Evolutionary conservation across 768 basidiomycete species (phyloP), one percentile per base, ranked within the genome.

Genomic region (Sporobolomyces pararoseus): DNA sequence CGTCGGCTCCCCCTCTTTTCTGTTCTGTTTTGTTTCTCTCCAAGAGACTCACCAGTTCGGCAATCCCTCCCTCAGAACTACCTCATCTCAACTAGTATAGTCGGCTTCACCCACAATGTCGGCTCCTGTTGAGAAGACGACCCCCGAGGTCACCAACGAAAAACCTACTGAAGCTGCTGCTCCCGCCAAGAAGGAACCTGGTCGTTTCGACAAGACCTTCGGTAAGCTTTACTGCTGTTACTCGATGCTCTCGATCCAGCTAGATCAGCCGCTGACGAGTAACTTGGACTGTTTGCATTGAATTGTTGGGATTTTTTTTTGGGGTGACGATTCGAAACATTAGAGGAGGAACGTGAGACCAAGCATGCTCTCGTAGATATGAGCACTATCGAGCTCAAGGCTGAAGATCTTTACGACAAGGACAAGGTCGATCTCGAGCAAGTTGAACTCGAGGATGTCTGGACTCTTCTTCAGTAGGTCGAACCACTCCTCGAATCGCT

Each of bases 381-480:
- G 91, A 84, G 85, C 73, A 83, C 84, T 86, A 93, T 94, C 70
- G 89, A 92, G 81, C 84, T 94, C 76, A 91, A 87, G 80, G 90
- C 91, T 5, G 91, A 93, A 80, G 91, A 94, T 80, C 82, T 93
- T 10, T 72, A 72, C 64, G 69, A 71, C 66, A 70, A 70, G 83
- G 95, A 98, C 82, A 98, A 98, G 83, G 95, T 98, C 81, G 95
- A 98, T 81, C 84, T 98, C 68, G 95, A 97, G 84, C 94, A 92
- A 27, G 88, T 98, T 76, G 88, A 91, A 73, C 89, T 98, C 79
- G 91, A 92, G 75, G 95, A 97, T 77, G 94, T 97, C 79, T 92
- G 96, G 84, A 90, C 88, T 70, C 88, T 98, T 59, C 87, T 98
- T 59, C 92, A 97, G 77, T 78, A 58, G 65, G 77, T 77, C 19